Evolutionary conservation across 2,329 filamentous ascomycete species (phyloP), one percentile per base, ranked within the genome.

Genomic region (Atkinsonella texensis): DNA sequence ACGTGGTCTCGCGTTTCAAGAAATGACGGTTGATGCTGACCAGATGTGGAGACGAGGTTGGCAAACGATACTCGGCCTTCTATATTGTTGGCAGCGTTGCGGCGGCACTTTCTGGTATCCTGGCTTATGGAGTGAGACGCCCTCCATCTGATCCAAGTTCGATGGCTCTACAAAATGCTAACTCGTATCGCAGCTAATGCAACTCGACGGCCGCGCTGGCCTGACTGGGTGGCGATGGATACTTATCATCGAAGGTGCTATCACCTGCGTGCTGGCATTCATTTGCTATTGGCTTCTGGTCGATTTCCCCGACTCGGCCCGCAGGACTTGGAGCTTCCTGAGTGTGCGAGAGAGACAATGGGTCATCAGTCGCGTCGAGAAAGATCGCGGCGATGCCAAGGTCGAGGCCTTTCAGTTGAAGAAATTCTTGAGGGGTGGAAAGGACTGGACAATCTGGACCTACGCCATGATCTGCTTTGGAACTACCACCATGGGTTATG

Each of bases 401-500:
- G 64, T 75, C 6, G 80, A 79, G 1, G 65, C 72, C 2, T 81
- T 84, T 60, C 68, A 70, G 23, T 47, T 77, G 4, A 48, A 53
- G 5, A 68, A 66, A 47, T 80, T 81, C 60, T 56, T 80, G 13
- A 53, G 63, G 13, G 69, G 70, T 20, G 74, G 70, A 1, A 53
- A 60, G 2, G 76, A 83, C 66, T 73, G 68, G 70, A 79, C 78
- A 63, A 70, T 84, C 52, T 85, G 82, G 82, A 73, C 65, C 0
- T 84, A 81, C 58, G 79, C 74, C 51, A 58, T 81, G 57, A 72
- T 83, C 58, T 79, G 77, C 62, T 80, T 81, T 69, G 80, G 79
- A 65, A 78, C 79, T 2, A 89, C 86, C 0, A 86, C 85, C 11
- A 77, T 87, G 48, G 76, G 77, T 1, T 93, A 93, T 63, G 81